phyloP scores from a whole-genome alignment of 1,284 basidiomycete genomes.

The Naganishia liquefaciens region DNA sequence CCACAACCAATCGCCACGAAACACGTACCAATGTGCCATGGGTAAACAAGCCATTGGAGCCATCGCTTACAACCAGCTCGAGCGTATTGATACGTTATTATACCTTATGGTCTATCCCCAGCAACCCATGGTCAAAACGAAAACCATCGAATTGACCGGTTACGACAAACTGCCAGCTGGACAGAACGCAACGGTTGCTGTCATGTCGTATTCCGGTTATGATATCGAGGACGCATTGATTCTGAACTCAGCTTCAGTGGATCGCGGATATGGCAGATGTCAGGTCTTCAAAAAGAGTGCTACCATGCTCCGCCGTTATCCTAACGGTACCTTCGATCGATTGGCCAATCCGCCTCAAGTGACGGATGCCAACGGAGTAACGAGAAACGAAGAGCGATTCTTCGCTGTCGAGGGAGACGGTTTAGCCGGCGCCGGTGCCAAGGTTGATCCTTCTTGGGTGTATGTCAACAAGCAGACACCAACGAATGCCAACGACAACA shows the following conservation, averaged over 20 bases:
- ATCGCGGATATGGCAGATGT: constrained; percentile 95
- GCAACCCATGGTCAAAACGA: constrained; percentile 99
- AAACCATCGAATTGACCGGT: constrained; percentile 94
- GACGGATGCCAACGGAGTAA: constrained; percentile 63
- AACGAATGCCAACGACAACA: constrained; percentile 72
- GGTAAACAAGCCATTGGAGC: constrained; percentile 99
- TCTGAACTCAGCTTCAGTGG: constrained; percentile 91
- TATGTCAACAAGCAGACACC: constrained; percentile 98
- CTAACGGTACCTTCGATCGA: constrained; percentile 95
- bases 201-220: constrained; percentile 99
- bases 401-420: constrained; percentile 90
- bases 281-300: constrained; percentile 96
- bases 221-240: constrained; percentile 99
- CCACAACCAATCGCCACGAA: constrained; percentile 98
- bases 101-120: constrained; percentile 99
- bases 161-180: constrained; percentile 97
- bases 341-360: constrained; percentile 87
- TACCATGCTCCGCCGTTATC: constrained; percentile 91
- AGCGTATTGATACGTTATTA: constrained; percentile 96
- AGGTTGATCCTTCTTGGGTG: constrained; percentile 88
- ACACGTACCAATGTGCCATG: constrained; percentile 99
- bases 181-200: constrained; percentile 96
- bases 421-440: constrained; percentile 89
- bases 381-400: constrained; percentile 66
- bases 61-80: constrained; percentile 96